Evolutionary conservation across 208 protist genomes (phyloP).

Genomic region (Leishmania major): DNA sequence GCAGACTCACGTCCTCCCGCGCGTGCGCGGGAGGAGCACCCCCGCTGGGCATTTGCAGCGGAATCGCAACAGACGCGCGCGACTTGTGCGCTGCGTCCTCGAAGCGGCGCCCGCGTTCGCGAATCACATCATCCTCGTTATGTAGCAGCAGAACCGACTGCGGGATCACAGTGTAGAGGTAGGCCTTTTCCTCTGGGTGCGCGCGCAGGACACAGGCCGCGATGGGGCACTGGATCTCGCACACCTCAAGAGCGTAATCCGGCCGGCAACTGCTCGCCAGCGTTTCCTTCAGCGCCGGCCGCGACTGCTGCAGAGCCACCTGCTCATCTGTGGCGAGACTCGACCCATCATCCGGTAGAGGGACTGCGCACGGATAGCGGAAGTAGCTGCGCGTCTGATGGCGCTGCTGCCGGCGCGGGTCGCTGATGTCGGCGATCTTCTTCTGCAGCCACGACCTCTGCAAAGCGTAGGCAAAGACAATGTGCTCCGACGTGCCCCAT

Average conservation of each 20-base stretch:
- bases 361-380: slow-evolving; percentile 65
- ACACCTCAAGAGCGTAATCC: slow-evolving; percentile 23
- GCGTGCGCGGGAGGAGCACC: background rate
- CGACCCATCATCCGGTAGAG: slow-evolving; percentile 32
- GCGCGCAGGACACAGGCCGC: slow-evolving; percentile 34
- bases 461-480: slow-evolving; percentile 87
- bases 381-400: slow-evolving; percentile 77
- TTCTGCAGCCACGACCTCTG: slow-evolving; percentile 88
- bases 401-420: slow-evolving; percentile 75
- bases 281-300: background rate
- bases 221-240: slow-evolving; percentile 37
- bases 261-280: background rate
- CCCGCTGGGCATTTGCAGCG: slow-evolving; percentile 15
- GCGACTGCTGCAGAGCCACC: background rate
- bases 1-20: slow-evolving; percentile 17
- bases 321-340: background rate
- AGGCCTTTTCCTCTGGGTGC: slow-evolving; percentile 14
- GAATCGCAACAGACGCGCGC: slow-evolving; percentile 17
- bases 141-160: slow-evolving; percentile 74
- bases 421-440: slow-evolving; percentile 80
- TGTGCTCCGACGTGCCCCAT: slow-evolving; percentile 92
- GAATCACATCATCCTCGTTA: slow-evolving; percentile 66
- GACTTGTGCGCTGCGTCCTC: slow-evolving; percentile 29
- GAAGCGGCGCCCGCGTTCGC: slow-evolving; percentile 61
- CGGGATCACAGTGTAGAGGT: slow-evolving; percentile 58